These are phyloP conservation scores for Huntiella bhutanensis DNA, from an alignment of 2,329 filamentous ascomycete species.

Conservation along the genomic window DNA sequence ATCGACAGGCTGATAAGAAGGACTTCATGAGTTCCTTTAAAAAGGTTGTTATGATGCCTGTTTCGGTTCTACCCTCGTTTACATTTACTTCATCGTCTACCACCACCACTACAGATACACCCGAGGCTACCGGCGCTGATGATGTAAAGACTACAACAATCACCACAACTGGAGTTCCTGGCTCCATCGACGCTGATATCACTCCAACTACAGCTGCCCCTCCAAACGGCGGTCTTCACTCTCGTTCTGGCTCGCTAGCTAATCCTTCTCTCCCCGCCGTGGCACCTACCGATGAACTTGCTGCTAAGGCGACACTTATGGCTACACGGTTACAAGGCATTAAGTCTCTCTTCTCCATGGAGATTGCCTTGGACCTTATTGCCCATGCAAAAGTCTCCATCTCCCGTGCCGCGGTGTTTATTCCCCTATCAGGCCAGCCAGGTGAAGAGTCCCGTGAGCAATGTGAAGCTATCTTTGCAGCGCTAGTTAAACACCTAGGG, in stretches of 20 bases:
- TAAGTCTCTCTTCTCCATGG: constrained; percentile 85
- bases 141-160: not conserved
- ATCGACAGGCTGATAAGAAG: constrained; percentile 76
- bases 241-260: constrained; percentile 15
- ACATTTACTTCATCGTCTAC: constrained; percentile 6
- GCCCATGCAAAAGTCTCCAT: constrained; percentile 76
- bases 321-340: constrained; percentile 87
- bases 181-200: not conserved
- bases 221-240: not conserved
- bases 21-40: constrained; percentile 94
- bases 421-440: constrained; percentile 57
- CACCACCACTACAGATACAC: not conserved
- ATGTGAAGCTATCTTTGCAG: constrained; percentile 76
- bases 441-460: constrained; percentile 73
- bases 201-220: not conserved
- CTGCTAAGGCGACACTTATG: constrained; percentile 96
- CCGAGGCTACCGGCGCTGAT: not conserved
- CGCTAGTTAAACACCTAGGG: constrained; percentile 66
- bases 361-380: constrained; percentile 76
- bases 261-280: constrained; percentile 28
- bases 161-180: not conserved
- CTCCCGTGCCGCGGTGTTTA: constrained; percentile 68
- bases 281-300: constrained; percentile 74
- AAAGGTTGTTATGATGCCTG: constrained; percentile 98
- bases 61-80: constrained; percentile 61